phyloP scores from a whole-genome alignment of 2,329 filamentous ascomycete genomes.

The Trichoderma breve region DNA sequence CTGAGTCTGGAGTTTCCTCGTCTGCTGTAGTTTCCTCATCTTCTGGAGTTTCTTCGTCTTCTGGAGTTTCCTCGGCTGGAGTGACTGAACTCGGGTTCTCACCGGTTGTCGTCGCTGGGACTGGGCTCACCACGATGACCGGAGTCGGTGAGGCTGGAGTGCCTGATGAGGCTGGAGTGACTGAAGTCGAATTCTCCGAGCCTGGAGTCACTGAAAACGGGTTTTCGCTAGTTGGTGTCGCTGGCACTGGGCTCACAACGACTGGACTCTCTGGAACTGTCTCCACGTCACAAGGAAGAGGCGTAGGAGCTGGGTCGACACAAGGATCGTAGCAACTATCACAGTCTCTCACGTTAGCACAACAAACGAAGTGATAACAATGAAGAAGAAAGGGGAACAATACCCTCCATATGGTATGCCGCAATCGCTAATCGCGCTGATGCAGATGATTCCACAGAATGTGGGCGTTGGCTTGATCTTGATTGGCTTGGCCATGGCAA shows the following conservation, averaged over 20 bases:
- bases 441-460: constrained; percentile 25
- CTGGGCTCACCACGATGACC: no score
- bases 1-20: background rate
- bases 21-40: background rate
- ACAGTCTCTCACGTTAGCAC: background rate
- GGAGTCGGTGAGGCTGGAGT: background rate
- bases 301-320: constrained; percentile 24
- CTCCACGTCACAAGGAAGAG: constrained; percentile 24
- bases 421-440: constrained; percentile 32
- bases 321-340: constrained; percentile 34
- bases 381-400: background rate
- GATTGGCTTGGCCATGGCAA: background rate
- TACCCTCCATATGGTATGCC: constrained; percentile 31
- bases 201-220: background rate
- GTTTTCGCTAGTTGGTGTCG: background rate
- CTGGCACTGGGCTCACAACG: background rate
- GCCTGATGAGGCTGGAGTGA: background rate
- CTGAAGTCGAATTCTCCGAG: background rate
- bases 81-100: background rate
- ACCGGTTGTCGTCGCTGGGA: no score
- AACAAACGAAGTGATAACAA: background rate
- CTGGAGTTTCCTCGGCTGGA: background rate
- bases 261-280: no score
- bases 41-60: no score
- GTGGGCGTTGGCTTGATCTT: background rate